phyloP scores from a whole-genome alignment of 768 basidiomycete species.

The Termitomyces sp. region DNA sequence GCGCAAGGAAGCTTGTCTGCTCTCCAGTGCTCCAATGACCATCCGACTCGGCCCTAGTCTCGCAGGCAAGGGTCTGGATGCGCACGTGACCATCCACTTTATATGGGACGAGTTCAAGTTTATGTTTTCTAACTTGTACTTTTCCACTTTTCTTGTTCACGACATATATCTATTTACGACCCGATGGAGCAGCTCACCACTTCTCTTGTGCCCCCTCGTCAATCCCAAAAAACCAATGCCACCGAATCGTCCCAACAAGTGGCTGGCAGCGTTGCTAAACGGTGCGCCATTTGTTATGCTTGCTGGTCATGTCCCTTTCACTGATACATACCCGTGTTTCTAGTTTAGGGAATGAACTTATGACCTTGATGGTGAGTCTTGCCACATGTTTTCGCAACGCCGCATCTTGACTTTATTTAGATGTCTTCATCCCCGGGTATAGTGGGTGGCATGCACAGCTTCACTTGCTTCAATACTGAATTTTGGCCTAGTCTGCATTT shows the following conservation, averaged over 20 bases:
- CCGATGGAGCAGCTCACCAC: slow-evolving; percentile 72
- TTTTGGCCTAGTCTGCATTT: slow-evolving; percentile 70
- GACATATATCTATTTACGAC: slow-evolving; percentile 18
- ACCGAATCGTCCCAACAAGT: slow-evolving; percentile 51
- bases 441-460: slow-evolving; percentile 41
- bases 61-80: background rate
- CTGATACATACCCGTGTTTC: slow-evolving; percentile 1
- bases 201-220: slow-evolving; percentile 58
- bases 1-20: background rate
- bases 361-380: slow-evolving; percentile 77
- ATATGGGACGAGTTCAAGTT: slow-evolving; percentile 11
- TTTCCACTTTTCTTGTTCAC: slow-evolving; percentile 18
- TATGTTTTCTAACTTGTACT: slow-evolving; percentile 14
- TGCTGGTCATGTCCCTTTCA: slow-evolving; percentile 4
- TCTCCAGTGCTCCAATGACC: background rate
- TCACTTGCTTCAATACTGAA: slow-evolving; percentile 2
- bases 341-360: slow-evolving; percentile 79
- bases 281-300: slow-evolving; percentile 38
- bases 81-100: slow-evolving; percentile 12
- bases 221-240: slow-evolving; percentile 54
- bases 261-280: slow-evolving; percentile 81
- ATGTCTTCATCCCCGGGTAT: slow-evolving; percentile 90
- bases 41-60: background rate
- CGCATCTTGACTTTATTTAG: slow-evolving; percentile 31
- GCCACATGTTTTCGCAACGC: background rate